Conservation (phyloP, 2,329 filamentous ascomycete genomes). For the Seiridium cupressi region DNA sequence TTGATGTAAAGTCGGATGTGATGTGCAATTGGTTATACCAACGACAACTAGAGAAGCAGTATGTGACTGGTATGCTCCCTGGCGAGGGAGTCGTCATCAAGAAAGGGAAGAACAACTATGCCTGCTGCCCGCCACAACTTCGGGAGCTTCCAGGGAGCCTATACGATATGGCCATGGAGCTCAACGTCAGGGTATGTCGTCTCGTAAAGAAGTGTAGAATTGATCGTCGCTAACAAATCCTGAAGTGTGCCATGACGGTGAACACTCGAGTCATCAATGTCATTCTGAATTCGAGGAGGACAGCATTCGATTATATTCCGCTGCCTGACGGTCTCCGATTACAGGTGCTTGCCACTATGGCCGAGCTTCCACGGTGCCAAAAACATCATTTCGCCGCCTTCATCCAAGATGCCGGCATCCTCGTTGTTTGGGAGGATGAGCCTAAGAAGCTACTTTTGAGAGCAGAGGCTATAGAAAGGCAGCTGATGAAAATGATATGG, state of each 20-base stretch:
- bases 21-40: slow-evolving; percentile 64
- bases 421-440: slow-evolving; percentile 66
- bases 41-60: slow-evolving; percentile 53
- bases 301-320: slow-evolving; percentile 54
- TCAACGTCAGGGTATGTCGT: slow-evolving; percentile 35
- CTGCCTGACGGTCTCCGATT: slow-evolving; percentile 56
- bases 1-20: slow-evolving; percentile 57
- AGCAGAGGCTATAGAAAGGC: slow-evolving; percentile 48
- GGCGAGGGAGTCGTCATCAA: slow-evolving; percentile 40
- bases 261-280: slow-evolving; percentile 63
- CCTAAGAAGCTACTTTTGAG: slow-evolving; percentile 53
- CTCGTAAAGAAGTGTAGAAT: background rate
- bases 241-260: slow-evolving; percentile 64
- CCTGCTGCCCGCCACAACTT: slow-evolving; percentile 37
- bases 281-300: slow-evolving; percentile 44
- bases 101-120: slow-evolving; percentile 33
- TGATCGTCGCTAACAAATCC: background rate
- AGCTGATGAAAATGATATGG: slow-evolving; percentile 60
- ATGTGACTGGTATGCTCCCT: slow-evolving; percentile 32
- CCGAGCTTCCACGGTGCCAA: slow-evolving; percentile 55
- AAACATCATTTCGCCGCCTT: slow-evolving; percentile 68
- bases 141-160: slow-evolving; percentile 31
- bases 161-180: slow-evolving; percentile 32
- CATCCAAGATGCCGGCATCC: slow-evolving; percentile 53
- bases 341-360: slow-evolving; percentile 59